Evolutionary conservation across 75 land plant genomes (phyloP).

Genomic region (Picea sitchensis): DNA sequence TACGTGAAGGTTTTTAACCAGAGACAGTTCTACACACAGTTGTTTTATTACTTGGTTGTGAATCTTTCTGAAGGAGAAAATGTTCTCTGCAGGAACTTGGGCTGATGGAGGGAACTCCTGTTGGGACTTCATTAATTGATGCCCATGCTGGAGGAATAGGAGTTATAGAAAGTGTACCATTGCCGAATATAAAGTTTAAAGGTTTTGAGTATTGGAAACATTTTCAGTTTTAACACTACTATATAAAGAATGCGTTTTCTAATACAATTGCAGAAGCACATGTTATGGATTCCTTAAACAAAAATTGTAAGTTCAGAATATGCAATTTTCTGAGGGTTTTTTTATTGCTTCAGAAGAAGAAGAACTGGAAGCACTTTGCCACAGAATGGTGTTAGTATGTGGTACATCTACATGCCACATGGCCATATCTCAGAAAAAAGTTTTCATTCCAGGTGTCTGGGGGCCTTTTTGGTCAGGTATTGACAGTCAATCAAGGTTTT

Average conservation of each 20-base stretch:
- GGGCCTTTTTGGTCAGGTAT: conserved; percentile 99
- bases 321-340: conserved; percentile 5
- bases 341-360: conserved; percentile 24
- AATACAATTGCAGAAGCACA: conserved; percentile 3
- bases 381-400: conserved; percentile 91
- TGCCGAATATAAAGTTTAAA: conserved; percentile 24
- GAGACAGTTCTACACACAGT: neutral
- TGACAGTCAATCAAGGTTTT: neutral
- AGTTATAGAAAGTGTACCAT: conserved; percentile 77
- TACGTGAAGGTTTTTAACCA: neutral
- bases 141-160: conserved; percentile 99
- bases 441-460: conserved; percentile 99
- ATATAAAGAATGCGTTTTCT: neutral
- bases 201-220: conserved; percentile 15
- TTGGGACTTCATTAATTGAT: conserved; percentile 88
- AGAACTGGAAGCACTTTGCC: conserved; percentile 55
- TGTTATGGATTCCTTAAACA: neutral
- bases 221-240: neutral
- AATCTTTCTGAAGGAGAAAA: neutral
- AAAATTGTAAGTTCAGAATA: neutral
- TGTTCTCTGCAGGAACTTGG: conserved; percentile 74
- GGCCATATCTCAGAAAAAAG: conserved; percentile 72
- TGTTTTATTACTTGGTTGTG: conserved; percentile 1
- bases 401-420: conserved; percentile 99
- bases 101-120: conserved; percentile 81